Evolutionary conservation across 805 yeast species (phyloP).

Genomic region (Wickerhamomyces hampshirensis): DNA sequence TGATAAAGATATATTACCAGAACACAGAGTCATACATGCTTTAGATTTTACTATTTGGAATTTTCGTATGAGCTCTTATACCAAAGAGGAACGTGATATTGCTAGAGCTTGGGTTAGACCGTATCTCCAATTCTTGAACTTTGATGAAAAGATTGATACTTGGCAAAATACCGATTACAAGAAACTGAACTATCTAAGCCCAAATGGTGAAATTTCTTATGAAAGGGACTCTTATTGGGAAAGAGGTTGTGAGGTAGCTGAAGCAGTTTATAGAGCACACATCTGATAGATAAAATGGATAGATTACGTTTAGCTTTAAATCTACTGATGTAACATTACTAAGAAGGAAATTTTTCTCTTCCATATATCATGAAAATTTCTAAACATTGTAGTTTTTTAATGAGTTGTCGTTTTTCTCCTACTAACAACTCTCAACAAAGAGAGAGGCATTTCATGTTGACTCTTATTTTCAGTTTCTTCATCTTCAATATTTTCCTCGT

Average conservation of each 20-base stretch:
- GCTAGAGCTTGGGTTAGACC: conserved; percentile 28
- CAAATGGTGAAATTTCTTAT: conserved; percentile 26
- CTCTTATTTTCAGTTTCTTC: conserved; percentile 12
- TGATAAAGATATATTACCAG: conserved; percentile 19
- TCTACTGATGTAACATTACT: too few species aligned
- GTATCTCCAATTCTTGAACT: conserved; percentile 26
- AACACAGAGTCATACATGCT: conserved; percentile 32
- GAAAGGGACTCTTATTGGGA: conserved; percentile 31
- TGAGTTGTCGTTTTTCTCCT: too few species aligned
- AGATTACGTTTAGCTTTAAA: too few species aligned
- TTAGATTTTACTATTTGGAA: conserved; percentile 34
- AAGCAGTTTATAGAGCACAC: conserved; percentile 26
- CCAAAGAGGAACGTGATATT: conserved; percentile 23
- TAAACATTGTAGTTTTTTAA: too few species aligned
- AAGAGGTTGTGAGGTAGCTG: conserved; percentile 33
- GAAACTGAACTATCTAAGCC: conserved; percentile 25
- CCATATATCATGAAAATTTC: too few species aligned
- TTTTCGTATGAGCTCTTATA: conserved; percentile 23
- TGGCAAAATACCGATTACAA: conserved; percentile 28
- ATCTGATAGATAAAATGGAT: too few species aligned
- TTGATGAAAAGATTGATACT: conserved; percentile 19
- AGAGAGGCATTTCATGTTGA: conserved; percentile 33
- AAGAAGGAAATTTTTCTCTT: too few species aligned
- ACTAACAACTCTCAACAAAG: conserved; percentile 32
- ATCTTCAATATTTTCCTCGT: conserved; percentile 14